Conservation (phyloP, 305 asterid genomes). For the Solanum hybrid region DNA sequence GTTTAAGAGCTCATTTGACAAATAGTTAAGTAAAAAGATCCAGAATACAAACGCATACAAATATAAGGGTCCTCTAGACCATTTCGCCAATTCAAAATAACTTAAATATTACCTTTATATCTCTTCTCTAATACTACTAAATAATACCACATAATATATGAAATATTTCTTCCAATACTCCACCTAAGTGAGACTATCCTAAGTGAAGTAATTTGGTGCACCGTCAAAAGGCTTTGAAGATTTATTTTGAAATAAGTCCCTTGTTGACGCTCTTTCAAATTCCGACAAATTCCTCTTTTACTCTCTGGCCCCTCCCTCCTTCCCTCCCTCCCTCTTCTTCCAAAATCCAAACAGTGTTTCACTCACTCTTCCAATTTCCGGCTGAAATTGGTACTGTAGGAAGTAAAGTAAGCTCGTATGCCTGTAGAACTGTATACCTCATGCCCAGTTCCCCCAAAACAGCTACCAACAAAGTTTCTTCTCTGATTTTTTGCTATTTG, state of each 20-base stretch:
- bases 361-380: background rate
- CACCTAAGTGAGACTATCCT: no score
- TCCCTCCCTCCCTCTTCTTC: background rate
- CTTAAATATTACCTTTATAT: no score
- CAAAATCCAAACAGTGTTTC: background rate
- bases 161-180: no score
- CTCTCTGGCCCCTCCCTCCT: background rate
- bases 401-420: background rate
- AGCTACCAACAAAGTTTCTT: background rate
- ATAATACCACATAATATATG: no score
- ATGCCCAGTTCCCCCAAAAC: background rate
- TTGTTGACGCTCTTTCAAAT: background rate
- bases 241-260: background rate
- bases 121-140: no score
- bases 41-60: no score
- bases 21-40: no score
- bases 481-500: background rate
- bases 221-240: background rate
- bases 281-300: background rate
- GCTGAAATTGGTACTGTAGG: background rate
- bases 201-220: background rate
- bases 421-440: background rate
- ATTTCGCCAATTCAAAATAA: no score
- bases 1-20: no score
- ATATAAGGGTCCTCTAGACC: accelerated